Conservation (phyloP, 495 filamentous ascomycete genomes). For the Cetradonia linearis region DNA sequence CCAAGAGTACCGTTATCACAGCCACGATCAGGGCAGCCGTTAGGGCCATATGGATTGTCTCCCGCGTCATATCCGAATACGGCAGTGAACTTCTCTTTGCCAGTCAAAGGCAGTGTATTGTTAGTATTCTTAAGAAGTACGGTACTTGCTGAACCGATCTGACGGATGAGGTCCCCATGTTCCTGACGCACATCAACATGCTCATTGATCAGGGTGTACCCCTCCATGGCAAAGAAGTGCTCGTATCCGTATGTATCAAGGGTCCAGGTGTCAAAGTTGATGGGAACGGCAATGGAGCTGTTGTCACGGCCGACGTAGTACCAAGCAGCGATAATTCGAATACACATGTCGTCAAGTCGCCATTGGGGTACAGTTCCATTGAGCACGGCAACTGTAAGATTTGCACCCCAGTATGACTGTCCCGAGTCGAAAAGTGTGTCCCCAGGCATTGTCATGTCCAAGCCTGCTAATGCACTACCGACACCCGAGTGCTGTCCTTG, state of each 20-base stretch:
- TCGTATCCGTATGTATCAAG: conserved; percentile 59
- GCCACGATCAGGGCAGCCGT: conserved; percentile 72
- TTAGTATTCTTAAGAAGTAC: conserved; percentile 81
- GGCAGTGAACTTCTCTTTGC: conserved; percentile 60
- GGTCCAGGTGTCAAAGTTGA: conserved; percentile 88
- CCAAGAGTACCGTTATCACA: conserved; percentile 81
- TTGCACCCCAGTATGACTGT: conserved; percentile 72
- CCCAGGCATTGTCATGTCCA: conserved; percentile 96
- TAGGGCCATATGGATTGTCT: conserved; percentile 67
- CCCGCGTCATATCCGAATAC: conserved; percentile 85
- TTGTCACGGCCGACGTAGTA: conserved; percentile 76
- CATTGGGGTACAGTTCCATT: conserved; percentile 88
- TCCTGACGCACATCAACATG: conserved; percentile 75
- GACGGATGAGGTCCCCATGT: conserved; percentile 61
- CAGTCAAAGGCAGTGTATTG: conserved; percentile 63
- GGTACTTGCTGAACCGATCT: conserved; percentile 63
- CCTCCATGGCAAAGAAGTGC: conserved; percentile 50
- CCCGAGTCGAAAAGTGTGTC: conserved; percentile 66
- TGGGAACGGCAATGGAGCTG: conserved; percentile 40
- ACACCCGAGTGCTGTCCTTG: conserved; percentile 78
- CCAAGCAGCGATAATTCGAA: conserved; percentile 85
- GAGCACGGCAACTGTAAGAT: conserved; percentile 73
- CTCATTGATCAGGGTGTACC: conserved; percentile 53
- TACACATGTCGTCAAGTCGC: conserved; percentile 86
- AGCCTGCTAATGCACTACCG: conserved; percentile 63